Conservation (phyloP, 441 rosid species). For the Euphorbia schlechtendalii region DNA sequence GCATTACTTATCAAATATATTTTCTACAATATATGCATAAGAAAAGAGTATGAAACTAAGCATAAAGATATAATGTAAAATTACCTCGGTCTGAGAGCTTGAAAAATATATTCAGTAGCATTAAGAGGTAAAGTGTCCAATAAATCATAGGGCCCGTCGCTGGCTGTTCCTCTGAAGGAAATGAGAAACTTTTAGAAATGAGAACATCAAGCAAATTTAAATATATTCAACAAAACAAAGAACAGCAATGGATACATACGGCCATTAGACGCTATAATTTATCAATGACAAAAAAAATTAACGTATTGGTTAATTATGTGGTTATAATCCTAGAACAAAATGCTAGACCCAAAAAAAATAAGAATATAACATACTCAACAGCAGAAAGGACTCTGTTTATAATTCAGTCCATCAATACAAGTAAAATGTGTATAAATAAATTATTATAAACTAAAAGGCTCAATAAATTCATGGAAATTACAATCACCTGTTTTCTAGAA, state of each 20-base stretch:
- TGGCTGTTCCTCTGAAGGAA: constrained; percentile 28
- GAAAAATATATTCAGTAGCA: constrained; percentile 57
- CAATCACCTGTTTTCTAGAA: constrained; percentile 24
- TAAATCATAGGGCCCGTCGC: constrained; percentile 36
- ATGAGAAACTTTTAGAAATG: background rate
- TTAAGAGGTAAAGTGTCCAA: constrained; percentile 42
- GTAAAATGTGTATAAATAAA: background rate
- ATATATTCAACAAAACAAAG: constrained; percentile 7
- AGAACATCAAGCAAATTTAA: constrained; percentile 6
- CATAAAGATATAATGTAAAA: background rate
- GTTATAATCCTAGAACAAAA: too few species aligned
- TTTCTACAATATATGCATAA: too few species aligned
- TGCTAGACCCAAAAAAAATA: too few species aligned
- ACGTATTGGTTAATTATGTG: too few species aligned
- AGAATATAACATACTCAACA: too few species aligned
- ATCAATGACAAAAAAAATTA: background rate
- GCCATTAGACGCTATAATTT: background rate
- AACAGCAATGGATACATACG: background rate
- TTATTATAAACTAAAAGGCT: background rate
- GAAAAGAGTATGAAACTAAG: too few species aligned
- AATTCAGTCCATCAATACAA: too few species aligned
- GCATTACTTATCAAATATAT: background rate
- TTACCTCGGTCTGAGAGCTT: constrained; percentile 65
- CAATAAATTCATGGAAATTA: background rate
- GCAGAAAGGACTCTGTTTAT: too few species aligned